Evolutionary conservation across 768 basidiomycete genomes (phyloP).

Genomic region (Termitomyces sp.): DNA sequence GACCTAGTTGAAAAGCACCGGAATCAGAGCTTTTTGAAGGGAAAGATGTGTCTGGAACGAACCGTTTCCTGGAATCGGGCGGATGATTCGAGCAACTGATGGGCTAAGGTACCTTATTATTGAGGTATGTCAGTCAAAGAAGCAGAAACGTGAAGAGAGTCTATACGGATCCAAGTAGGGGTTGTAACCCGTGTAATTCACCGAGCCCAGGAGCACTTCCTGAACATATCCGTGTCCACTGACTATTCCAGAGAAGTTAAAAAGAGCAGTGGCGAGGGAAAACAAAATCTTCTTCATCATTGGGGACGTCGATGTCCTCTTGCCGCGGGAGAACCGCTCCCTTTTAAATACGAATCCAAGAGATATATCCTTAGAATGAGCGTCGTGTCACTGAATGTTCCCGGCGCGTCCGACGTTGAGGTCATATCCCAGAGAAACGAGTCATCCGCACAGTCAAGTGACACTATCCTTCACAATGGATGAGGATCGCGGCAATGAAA

Average conservation of each 20-base stretch:
- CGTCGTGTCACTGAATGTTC: background rate
- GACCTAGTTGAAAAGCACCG: slow-evolving; percentile 13
- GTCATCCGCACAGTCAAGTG: slow-evolving; percentile 11
- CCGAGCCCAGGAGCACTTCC: slow-evolving; percentile 26
- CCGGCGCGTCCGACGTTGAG: background rate
- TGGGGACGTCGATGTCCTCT: background rate
- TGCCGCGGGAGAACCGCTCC: background rate
- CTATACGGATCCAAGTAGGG: slow-evolving; percentile 30
- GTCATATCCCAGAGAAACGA: background rate
- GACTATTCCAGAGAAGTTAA: slow-evolving; percentile 12
- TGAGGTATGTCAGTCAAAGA: background rate
- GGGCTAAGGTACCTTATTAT: slow-evolving; percentile 22
- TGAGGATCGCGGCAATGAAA: background rate
- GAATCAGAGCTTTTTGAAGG: too few relatives aligned
- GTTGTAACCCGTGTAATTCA: slow-evolving; percentile 28
- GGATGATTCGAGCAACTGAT: slow-evolving; percentile 30
- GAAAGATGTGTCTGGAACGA: background rate
- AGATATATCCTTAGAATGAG: background rate
- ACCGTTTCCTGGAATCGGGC: slow-evolving; percentile 30
- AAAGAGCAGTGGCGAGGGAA: slow-evolving; percentile 8
- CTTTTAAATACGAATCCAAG: background rate
- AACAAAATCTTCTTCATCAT: slow-evolving; percentile 4
- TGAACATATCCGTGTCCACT: slow-evolving; percentile 32
- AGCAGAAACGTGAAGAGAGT: background rate
- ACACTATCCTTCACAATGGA: background rate